These are phyloP conservation scores for Thecaphora thlaspeos DNA, from an alignment of 1,284 basidiomycete genomes.

Conservation along the genomic window DNA sequence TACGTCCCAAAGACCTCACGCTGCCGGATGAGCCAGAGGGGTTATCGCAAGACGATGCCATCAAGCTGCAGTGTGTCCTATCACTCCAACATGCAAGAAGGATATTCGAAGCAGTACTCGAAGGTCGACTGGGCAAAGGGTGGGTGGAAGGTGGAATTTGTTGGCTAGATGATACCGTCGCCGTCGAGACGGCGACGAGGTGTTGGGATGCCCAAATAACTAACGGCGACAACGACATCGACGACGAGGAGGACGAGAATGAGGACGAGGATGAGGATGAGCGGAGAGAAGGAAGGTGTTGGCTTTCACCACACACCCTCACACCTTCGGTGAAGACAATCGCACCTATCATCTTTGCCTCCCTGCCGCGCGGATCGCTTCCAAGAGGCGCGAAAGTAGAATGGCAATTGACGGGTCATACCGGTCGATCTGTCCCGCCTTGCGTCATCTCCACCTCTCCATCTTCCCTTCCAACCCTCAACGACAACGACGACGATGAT, in stretches of 20 bases:
- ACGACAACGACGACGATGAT: conserved; percentile 33
- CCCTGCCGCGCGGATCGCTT: conserved; percentile 21
- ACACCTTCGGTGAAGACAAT: background rate
- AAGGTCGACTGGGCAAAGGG: conserved; percentile 15
- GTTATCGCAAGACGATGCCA: conserved; percentile 39
- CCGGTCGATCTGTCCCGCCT: conserved; percentile 20
- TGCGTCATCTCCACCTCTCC: conserved; percentile 1
- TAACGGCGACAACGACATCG: background rate
- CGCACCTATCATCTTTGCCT: conserved; percentile 34
- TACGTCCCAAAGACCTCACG: conserved; percentile 72
- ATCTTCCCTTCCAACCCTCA: too few relatives aligned
- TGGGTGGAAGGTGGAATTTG: conserved; percentile 54
- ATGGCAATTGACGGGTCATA: conserved; percentile 53
- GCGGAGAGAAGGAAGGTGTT: conserved; percentile 2
- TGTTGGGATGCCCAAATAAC: conserved; percentile 15
- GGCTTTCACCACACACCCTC: conserved; percentile 5
- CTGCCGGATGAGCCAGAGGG: conserved; percentile 61
- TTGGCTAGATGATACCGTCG: conserved; percentile 41
- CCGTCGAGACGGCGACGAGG: conserved; percentile 7
- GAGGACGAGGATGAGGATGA: conserved; percentile 13
- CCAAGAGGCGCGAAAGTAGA: conserved; percentile 44
- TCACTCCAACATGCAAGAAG: conserved; percentile 77
- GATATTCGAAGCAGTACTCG: conserved; percentile 61
- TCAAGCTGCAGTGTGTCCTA: conserved; percentile 69
- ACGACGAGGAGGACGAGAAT: conserved; percentile 13